phyloP scores from a whole-genome alignment of 345 rosid species.

The Eucalyptus globulus region DNA sequence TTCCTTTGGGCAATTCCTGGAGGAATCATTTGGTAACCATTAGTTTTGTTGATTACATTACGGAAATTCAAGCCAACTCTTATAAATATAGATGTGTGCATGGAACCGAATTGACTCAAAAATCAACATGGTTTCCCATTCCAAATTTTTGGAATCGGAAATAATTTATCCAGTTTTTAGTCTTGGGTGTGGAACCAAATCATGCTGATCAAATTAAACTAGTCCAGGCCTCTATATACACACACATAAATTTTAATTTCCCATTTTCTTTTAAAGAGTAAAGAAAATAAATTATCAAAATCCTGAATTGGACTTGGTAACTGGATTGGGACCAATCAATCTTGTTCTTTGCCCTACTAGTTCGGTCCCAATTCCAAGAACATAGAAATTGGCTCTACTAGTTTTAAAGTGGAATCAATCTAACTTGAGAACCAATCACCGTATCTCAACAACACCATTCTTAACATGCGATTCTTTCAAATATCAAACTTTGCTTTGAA shows the following conservation, averaged over 20 bases:
- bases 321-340: accelerated
- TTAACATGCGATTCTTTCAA: neutral
- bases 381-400: accelerated
- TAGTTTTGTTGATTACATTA: neutral
- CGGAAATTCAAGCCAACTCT: accelerated
- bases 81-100: accelerated
- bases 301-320: accelerated
- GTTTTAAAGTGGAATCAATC: neutral
- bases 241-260: too few relatives aligned
- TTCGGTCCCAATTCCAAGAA: accelerated
- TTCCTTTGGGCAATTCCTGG: accelerated
- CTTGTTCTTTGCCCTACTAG: accelerated
- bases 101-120: accelerated
- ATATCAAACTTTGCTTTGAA: neutral
- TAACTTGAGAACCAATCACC: neutral
- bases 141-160: accelerated
- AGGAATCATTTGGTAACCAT: neutral
- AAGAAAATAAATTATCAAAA: accelerated
- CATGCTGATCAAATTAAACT: accelerated
- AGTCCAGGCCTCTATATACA: accelerated
- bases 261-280: neutral
- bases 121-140: accelerated
- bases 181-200: accelerated
- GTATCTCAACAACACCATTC: neutral
- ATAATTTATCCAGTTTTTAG: neutral